Evolutionary conservation across 129 eudicot genomes (phyloP), one percentile per base, ranked within the genome.

Genomic region (Mikania micrantha): DNA sequence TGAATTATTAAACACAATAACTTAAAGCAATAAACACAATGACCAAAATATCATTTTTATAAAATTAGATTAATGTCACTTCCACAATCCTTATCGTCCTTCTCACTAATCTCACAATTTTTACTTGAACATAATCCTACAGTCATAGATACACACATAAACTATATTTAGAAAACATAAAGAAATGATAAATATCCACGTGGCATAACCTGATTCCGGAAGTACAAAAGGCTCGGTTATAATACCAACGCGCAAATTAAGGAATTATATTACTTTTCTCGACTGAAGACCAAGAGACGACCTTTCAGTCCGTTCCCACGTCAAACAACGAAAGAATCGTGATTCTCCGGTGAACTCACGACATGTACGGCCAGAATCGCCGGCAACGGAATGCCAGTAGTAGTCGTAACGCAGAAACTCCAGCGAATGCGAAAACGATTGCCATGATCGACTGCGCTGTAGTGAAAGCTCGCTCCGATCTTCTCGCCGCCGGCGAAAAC

Each of bases 371-470:
- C 17, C 40, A 66, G 17, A 42, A 4, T 58, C 52, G 21, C 41
- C 74, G 69, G 40, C 54, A 27, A 17, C n/a, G 17, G 7, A 3
- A 11, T 3, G 74, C 52, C 68, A 61, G 60, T 22, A 66, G 28
- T 4, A 71, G 45, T 28, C 50, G 79, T 0, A 66, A 32, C 16
- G 52, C 7, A 0, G 60, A 41, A 12, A 29, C 75, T 11, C 41
- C 41, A 47, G 24, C 64, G 21, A 6, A 2, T 2, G 17, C 62
- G 59, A 66, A 70, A 67, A 29, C 49, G 17, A 29, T 83, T 9
- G 81, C 82, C 25, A 78, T 66, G 82, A 59, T 85, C 32, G 90
- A 91, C 35, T 62, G 42, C 3, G 90, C 88, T 9, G 97, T 72
- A 17, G 45, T n/a, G 32, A 79, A 80, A 67, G 90, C 87, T 57